Base-by-base conservation (phyloP, 352 stramenopile genomes). In the Phytophthora litchii region DNA sequence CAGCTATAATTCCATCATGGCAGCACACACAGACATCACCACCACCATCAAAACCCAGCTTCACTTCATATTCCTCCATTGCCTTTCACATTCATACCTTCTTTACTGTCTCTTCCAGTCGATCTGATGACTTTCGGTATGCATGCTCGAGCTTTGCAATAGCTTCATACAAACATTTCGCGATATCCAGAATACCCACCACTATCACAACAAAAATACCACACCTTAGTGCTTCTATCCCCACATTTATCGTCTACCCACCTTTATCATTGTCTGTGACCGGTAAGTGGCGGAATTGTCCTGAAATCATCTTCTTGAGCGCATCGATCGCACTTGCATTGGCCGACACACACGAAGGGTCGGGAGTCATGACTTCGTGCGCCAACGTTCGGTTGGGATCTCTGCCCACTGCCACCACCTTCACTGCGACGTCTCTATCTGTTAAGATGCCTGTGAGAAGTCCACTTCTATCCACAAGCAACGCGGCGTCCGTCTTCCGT, bases 111-210 rank as follows among this genome's bases (percentile, higher is more conserved):
- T 91, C 79, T 34, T 84, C 78, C 29, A 95, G 63, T 10, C 74
- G 76, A 27, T 88, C 76, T 0, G 83, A 89, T 11, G 86, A 89
- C n/a, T 73, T 70, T 31, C 87, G 82, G 45, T 94, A 94, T 5
- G 83, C 83, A 45, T 90, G 89, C 63, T 99, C 97, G 25, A 99
- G 91, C 64, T 98, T 98, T 29, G 80, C 81, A 45, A 99, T 99
- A 1, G 96, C 96, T 78, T 99, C 97, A 68, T 99, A 98, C 31
- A 99, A 64, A 68, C 97, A 99, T 73, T 99, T 98, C 12, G 96
- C 95, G 66, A 99, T 99, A 72, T 99, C 96, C 43, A 99, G 67
- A 64, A 99, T 88, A 2, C 97, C 97, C 19, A 98, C 92, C 16
- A 99, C 94, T 82, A 60, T 57, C 32, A 34, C 48, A 55, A 23